A percentile compares a stretch with the other conserved stretches of the same genome.
phyloP scores from a whole-genome alignment of 768 basidiomycete species.

The Lactifluus pinguis region DNA sequence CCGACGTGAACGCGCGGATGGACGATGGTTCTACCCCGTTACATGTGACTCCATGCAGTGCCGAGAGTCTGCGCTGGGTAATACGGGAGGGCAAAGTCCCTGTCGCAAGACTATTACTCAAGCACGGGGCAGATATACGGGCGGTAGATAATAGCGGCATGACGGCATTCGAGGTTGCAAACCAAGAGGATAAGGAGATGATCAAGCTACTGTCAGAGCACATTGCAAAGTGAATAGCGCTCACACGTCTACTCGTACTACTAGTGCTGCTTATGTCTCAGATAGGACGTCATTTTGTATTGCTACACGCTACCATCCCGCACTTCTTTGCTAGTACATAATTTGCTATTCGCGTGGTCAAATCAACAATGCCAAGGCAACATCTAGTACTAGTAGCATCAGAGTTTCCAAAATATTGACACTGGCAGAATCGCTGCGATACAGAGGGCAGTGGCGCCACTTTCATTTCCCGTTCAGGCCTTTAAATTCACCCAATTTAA shows the following conservation, averaged over 20 bases:
- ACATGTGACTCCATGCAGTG: background rate
- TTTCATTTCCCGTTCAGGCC: no score
- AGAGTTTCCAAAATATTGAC: no score
- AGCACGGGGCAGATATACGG: background rate
- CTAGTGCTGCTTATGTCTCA: no score
- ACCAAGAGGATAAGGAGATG: background rate
- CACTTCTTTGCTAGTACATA: no score
- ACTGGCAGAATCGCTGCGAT: no score
- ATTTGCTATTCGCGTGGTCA: no score
- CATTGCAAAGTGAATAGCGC: background rate
- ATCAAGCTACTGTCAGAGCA: background rate
- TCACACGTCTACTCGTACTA: no score
- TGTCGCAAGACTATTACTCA: background rate
- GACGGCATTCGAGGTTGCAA: background rate
- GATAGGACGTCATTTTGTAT: conserved; percentile 29
- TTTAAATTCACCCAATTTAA: no score
- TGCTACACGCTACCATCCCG: conserved; percentile 40
- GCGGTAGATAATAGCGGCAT: background rate
- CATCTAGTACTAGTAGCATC: no score
- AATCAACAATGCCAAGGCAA: no score
- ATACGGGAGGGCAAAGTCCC: background rate
- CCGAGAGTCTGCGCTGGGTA: no score
- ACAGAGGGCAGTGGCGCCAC: no score
- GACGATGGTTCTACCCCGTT: background rate
- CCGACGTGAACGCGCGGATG: background rate